Evolutionary conservation across 192 early-diverging fungal species (phyloP).

Genomic region (Entomortierella chlamydospora): DNA sequence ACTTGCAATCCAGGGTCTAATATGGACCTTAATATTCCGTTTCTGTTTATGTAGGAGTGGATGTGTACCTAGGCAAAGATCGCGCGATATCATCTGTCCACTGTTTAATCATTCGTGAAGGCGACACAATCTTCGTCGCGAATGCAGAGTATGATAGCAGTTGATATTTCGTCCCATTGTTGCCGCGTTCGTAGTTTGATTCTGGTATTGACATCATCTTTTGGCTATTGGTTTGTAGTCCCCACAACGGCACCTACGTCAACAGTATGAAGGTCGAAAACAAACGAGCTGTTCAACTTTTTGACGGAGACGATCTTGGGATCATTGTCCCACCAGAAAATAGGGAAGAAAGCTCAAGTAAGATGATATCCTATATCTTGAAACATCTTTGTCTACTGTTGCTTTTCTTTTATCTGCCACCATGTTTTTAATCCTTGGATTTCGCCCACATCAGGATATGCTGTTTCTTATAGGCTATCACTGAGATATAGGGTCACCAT

Average conservation of each 20-base stretch:
- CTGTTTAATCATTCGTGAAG: constrained; percentile 6
- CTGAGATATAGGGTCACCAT: constrained; percentile 5
- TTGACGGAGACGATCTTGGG: constrained; percentile 28
- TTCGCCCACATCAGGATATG: too few relatives aligned
- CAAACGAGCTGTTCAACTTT: neutral
- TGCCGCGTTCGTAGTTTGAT: too few relatives aligned
- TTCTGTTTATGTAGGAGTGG: neutral
- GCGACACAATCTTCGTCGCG: neutral
- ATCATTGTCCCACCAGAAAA: constrained; percentile 14
- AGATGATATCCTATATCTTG: neutral
- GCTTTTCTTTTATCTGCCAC: too few relatives aligned
- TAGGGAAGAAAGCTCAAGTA: neutral
- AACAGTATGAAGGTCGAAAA: constrained; percentile 9
- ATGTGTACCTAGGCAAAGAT: neutral
- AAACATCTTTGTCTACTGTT: too few relatives aligned
- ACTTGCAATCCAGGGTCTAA: too few relatives aligned
- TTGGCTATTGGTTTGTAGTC: too few relatives aligned
- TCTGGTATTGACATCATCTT: too few relatives aligned
- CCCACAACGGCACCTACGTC: constrained; percentile 16
- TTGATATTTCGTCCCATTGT: too few relatives aligned
- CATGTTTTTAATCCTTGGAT: neutral
- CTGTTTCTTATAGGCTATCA: neutral
- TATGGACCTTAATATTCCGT: neutral
- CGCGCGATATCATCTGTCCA: neutral
- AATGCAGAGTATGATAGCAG: constrained; percentile 9